Conservation (phyloP, 768 basidiomycete species). For the Lyophyllum decastes region DNA sequence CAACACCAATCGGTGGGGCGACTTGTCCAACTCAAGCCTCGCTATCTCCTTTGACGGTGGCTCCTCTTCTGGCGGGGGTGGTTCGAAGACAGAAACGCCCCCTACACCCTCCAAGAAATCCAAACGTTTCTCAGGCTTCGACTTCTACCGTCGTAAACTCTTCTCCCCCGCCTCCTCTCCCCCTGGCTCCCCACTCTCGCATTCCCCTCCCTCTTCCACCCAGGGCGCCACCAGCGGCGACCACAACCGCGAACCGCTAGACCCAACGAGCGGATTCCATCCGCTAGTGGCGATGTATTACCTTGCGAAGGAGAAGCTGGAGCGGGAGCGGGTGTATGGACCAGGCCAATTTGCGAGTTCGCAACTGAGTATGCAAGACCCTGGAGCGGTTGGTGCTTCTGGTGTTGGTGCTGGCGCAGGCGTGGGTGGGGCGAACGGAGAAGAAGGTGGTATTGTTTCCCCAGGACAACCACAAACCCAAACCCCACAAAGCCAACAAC, state of each 20-base stretch:
- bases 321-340: slow-evolving; percentile 92
- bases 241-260: slow-evolving; percentile 45
- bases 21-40: slow-evolving; percentile 68
- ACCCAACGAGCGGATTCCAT: slow-evolving; percentile 93
- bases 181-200: slow-evolving; percentile 39
- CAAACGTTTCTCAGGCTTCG: slow-evolving; percentile 93
- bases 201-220: slow-evolving; percentile 55
- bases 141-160: slow-evolving; percentile 90
- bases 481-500: background rate
- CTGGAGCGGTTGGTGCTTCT: slow-evolving; percentile 7
- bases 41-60: slow-evolving; percentile 58
- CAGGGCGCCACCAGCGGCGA: background rate
- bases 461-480: background rate
- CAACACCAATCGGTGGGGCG: slow-evolving; percentile 49
- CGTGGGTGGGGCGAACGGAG: background rate
- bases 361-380: slow-evolving; percentile 62
- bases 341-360: slow-evolving; percentile 93
- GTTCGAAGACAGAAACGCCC: slow-evolving; percentile 41
- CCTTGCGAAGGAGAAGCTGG: slow-evolving; percentile 93
- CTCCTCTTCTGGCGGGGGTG: slow-evolving; percentile 17
- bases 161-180: slow-evolving; percentile 65
- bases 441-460: background rate
- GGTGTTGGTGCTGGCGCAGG: background rate
- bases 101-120: slow-evolving; percentile 59
- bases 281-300: slow-evolving; percentile 96